A percentile compares a stretch with the other conserved stretches of the same genome.
phyloP scores from a whole-genome alignment of 495 filamentous ascomycete species.

The Talaromyces stipitatus region DNA sequence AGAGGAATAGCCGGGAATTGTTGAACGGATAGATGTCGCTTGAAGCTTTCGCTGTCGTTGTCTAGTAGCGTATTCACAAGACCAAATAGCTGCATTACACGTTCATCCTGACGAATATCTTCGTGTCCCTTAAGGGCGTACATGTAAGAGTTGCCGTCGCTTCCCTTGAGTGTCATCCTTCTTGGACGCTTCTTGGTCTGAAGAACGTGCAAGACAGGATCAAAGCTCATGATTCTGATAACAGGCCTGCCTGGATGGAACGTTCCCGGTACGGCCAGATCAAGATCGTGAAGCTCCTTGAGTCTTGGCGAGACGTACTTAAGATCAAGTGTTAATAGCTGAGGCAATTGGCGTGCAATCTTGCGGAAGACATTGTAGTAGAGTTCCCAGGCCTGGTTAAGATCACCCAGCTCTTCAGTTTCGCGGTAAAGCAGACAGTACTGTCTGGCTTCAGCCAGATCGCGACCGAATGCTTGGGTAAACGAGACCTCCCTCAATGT shows the following conservation, averaged over 20 bases:
- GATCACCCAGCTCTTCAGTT: conserved; percentile 80
- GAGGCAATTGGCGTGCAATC: conserved; percentile 87
- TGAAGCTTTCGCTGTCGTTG: conserved; percentile 91
- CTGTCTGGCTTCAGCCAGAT: conserved; percentile 86
- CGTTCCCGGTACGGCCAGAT: conserved; percentile 88
- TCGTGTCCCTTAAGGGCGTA: conserved; percentile 94
- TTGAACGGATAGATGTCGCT: conserved; percentile 92
- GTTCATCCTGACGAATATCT: conserved; percentile 96
- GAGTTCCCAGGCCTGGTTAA: conserved; percentile 97
- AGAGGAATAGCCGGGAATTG: conserved; percentile 90
- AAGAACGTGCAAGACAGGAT: conserved; percentile 82
- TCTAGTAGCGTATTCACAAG: conserved; percentile 89
- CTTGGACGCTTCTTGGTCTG: conserved; percentile 93
- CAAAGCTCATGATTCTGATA: conserved; percentile 81
- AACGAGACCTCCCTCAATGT: conserved; percentile 95
- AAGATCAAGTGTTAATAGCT: conserved; percentile 85
- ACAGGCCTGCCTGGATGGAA: conserved; percentile 84
- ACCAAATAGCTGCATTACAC: conserved; percentile 98
- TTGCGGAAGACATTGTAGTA: conserved; percentile 97
- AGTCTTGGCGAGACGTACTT: conserved; percentile 94
- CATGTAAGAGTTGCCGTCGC: conserved; percentile 76
- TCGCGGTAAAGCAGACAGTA: conserved; percentile 89
- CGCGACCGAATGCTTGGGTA: conserved; percentile 92
- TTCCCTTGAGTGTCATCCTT: conserved; percentile 80
- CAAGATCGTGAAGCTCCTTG: conserved; percentile 71